A percentile compares a stretch with the other conserved stretches of the same genome.
These are phyloP conservation scores for Saccharomycopsis fodiens DNA, from an alignment of 805 yeast genomes.

Conservation along the genomic window DNA sequence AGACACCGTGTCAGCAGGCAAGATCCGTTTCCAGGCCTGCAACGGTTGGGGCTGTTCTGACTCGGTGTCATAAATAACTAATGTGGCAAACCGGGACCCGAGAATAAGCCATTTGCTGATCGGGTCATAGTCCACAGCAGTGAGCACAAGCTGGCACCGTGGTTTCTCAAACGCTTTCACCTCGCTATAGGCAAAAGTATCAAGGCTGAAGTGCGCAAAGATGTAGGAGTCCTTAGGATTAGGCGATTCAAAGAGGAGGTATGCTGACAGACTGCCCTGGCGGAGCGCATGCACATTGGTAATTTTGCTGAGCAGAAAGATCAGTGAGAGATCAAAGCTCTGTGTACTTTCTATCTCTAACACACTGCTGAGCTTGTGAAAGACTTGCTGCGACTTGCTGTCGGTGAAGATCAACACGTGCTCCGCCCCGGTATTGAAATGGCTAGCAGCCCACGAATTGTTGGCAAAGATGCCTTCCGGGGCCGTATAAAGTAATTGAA, in stretches of 20 bases:
- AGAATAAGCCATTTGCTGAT: slow-evolving; percentile 38
- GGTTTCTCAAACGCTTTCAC: slow-evolving; percentile 23
- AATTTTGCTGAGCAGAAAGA: slow-evolving; percentile 25
- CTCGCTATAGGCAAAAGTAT: background rate
- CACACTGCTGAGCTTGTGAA: slow-evolving; percentile 30
- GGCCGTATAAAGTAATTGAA: background rate
- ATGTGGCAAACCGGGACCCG: slow-evolving; percentile 66
- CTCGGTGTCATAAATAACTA: slow-evolving; percentile 45
- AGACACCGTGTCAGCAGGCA: slow-evolving; percentile 64
- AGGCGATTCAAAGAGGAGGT: slow-evolving; percentile 56
- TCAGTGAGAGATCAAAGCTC: slow-evolving; percentile 7
- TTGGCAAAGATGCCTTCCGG: background rate
- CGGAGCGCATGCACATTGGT: slow-evolving; percentile 23
- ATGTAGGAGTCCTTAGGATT: slow-evolving; percentile 50
- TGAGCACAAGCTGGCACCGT: slow-evolving; percentile 38
- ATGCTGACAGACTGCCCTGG: slow-evolving; percentile 19
- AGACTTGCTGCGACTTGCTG: slow-evolving; percentile 35
- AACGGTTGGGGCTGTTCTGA: slow-evolving; percentile 19
- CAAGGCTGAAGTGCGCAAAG: slow-evolving; percentile 28
- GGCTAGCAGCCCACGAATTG: slow-evolving; percentile 37
- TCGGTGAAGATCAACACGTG: slow-evolving; percentile 28
- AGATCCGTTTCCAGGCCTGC: slow-evolving; percentile 38
- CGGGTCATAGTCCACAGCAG: slow-evolving; percentile 43
- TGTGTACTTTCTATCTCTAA: slow-evolving; percentile 26
- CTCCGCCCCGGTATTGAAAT: slow-evolving; percentile 30